Evolutionary conservation across 768 basidiomycete genomes (phyloP), one percentile per base, ranked within the genome.

Genomic region (Lactarius vividus): DNA sequence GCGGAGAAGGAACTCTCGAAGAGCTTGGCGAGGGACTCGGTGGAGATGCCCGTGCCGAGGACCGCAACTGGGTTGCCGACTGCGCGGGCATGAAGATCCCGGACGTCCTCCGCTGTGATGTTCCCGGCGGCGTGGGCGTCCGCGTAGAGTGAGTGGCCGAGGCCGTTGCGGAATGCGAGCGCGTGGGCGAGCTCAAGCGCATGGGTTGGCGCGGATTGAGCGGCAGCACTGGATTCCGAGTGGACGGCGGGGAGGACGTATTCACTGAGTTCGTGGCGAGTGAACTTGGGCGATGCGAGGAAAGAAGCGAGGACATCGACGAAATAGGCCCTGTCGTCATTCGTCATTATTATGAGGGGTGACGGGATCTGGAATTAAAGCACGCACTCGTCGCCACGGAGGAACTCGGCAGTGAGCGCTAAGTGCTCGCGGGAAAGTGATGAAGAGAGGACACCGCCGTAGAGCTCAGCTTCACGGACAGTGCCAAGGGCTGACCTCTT

Each of bases 371-470:
- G n/a, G 62, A 39, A 16, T 8, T 8, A 29, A 64, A 67, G 29
- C 13, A 91, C 94, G 80, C 76, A 98, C 96, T 97, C 96, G 77
- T 99, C 94, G 56, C 93, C 95, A 65, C 89, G 86, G 71, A 98
- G 79, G 80, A 97, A 99, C 77, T 98, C 96, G 60, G 96, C 94
- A 28, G 93, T 96, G 75, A 98, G 79, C 66, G 94, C 88, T 54
- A 99, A 82, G 78, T 98, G 88, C 80, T 98, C 96, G 71, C 96
- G 82, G 20, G 89, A 84, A 70, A 98, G 81, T 68, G 84, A 88
- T 64, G 94, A 80, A 29, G 94, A 94, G 69, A 98, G 83, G 59
- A 95, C 84, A 73, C 95, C 96, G 59, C 96, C 96, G 75, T 92
- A 91, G 42, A 98, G 83, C 79, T 98, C 96, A 65, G 91, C 88